A percentile compares a stretch with the other conserved stretches of the same genome.
These are phyloP conservation scores for Candida berthetii DNA, from an alignment of 805 yeast species.

Conservation along the genomic window DNA sequence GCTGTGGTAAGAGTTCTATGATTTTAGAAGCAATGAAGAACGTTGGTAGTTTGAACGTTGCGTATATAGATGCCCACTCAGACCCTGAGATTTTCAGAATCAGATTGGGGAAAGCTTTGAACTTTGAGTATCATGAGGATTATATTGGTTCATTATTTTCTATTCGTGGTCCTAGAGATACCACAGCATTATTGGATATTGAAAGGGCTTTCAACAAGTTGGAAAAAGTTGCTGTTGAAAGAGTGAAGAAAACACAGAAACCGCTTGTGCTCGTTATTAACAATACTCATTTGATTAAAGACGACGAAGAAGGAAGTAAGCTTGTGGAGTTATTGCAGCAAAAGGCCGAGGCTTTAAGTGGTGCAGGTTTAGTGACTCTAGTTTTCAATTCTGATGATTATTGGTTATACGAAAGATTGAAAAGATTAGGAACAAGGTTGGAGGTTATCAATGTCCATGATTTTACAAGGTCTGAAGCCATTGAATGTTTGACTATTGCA, in stretches of 20 bases:
- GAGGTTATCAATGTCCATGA: constrained; percentile 69
- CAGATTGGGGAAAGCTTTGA: constrained; percentile 68
- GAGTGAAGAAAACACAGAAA: constrained; percentile 32
- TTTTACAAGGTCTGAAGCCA: constrained; percentile 47
- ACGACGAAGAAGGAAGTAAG: constrained; percentile 67
- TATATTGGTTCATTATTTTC: constrained; percentile 78
- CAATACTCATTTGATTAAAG: constrained; percentile 67
- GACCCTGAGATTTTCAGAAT: constrained; percentile 80
- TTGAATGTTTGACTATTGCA: constrained; percentile 45
- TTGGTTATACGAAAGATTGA: constrained; percentile 78
- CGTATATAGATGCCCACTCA: constrained; percentile 75
- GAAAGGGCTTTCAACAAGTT: constrained; percentile 76
- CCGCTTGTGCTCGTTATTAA: constrained; percentile 71
- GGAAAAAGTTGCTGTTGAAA: constrained; percentile 60
- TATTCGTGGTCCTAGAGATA: constrained; percentile 79
- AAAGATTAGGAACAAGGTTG: constrained; percentile 63
- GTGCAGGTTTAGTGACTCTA: constrained; percentile 44
- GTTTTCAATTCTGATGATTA: constrained; percentile 79
- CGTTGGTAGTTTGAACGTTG: constrained; percentile 56
- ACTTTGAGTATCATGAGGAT: constrained; percentile 72
- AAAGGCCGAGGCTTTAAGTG: constrained; percentile 73
- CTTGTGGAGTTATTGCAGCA: constrained; percentile 74
- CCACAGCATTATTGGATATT: constrained; percentile 74
- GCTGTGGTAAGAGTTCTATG: constrained; percentile 80
- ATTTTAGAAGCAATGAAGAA: constrained; percentile 64